Conservation (phyloP, 345 rosid species). For the Euphorbia tirucalli region DNA sequence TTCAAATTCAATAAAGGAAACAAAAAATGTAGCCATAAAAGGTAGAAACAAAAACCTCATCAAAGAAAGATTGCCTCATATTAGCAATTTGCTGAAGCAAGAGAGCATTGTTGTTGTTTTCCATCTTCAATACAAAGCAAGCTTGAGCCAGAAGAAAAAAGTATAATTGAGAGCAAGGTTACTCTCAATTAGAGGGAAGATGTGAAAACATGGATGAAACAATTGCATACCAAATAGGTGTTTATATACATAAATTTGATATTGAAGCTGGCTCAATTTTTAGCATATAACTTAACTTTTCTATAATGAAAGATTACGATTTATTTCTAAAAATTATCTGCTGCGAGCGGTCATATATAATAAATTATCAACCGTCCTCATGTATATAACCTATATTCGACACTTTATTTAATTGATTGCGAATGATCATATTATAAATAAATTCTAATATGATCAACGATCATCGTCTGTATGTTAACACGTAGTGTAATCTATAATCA, state of each 20-base stretch:
- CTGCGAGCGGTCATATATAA: not conserved
- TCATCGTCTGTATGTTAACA: not conserved
- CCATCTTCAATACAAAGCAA: conserved; percentile 8
- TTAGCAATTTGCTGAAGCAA: conserved; percentile 9
- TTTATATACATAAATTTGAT: not conserved
- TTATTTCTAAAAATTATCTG: not conserved
- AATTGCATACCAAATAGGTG: not conserved
- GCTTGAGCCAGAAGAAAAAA: not conserved
- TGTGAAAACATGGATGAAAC: not conserved
- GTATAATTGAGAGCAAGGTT: not conserved
- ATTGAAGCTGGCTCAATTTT: not conserved
- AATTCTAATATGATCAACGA: not conserved
- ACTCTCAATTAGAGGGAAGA: not conserved
- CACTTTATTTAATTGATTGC: not conserved
- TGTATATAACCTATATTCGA: no score
- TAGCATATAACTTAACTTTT: not conserved
- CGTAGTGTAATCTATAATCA: not conserved
- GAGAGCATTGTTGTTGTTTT: not conserved
- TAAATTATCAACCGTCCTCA: not conserved
- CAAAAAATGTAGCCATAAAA: not conserved
- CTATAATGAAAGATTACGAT: not conserved
- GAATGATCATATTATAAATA: not conserved
- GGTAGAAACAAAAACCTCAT: conserved; percentile 26
- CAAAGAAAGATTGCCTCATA: conserved; percentile 24
- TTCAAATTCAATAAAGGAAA: not conserved